Base-by-base conservation (phyloP, 768 basidiomycete species). In the Tremella yokohamensis region DNA sequence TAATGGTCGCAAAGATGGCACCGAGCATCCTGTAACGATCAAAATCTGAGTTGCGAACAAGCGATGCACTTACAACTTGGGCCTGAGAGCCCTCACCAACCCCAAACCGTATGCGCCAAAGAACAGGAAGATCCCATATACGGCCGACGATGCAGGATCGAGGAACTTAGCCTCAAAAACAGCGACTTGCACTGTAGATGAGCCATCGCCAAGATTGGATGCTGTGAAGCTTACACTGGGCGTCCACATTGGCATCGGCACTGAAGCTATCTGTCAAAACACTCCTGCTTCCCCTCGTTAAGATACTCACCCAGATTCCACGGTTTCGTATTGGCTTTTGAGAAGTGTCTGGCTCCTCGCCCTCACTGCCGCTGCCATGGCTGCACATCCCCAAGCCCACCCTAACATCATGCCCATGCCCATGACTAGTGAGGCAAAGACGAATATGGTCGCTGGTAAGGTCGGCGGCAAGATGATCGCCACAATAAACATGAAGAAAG, bases 361-460 rank as follows among this genome's bases (percentile, higher is more conserved):
- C 3, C 78, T 70, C 0, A 82, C 65, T 0, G 79, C 80, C 0
- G 82, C 80, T 3, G 79, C 79, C 83, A 85, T 84, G 0, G 79
- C 82, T 0, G 82, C 83, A 9, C 78, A 75, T 1, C 83, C 82
- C 61, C 83, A 77, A 0, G 80, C 84, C 84, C 84, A 85, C 12
- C 83, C 83, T 1, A 82, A 40, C 1, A 78, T 74, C 45, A 81
- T 63, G 0, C 83, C 83, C 7, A 83, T 15, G 22, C 82, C 60
- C 39, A 84, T 61, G 0, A 80, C 83, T n/a, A 78, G 68, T 1
- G 80, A 64, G 6, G 72, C 82, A 52, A 81, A 80, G 24, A 82
- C 34, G 64, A 82, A 83, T 2, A 83, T 53, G 53, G 82, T 80
- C 16, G 81, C 64, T 0, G 83, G 82, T 61, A 83, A 72, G 39